Evolutionary conservation across 2,329 filamentous ascomycete genomes (phyloP).

Genomic region (Fusarium redolens): DNA sequence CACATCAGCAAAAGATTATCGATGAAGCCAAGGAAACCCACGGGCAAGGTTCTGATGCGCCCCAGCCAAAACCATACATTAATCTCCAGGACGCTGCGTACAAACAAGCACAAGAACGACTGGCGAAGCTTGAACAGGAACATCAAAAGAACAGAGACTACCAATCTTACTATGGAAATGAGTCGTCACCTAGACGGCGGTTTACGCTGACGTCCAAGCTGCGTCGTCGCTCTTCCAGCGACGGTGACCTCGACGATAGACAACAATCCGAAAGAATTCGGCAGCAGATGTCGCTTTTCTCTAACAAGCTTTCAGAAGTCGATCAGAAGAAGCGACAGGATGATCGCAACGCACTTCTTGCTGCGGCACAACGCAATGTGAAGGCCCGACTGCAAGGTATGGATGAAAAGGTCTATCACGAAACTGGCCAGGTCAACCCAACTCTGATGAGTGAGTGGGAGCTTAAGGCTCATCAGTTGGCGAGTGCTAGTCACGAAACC

Average conservation of each 20-base stretch:
- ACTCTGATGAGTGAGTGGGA: conserved; percentile 82
- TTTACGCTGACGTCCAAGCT: conserved; percentile 66
- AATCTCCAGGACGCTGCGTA: conserved; percentile 89
- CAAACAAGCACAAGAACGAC: conserved; percentile 83
- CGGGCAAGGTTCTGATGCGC: conserved; percentile 46
- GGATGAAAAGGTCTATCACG: conserved; percentile 81
- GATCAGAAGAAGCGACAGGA: conserved; percentile 79
- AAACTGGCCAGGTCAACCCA: conserved; percentile 79
- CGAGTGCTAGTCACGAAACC: conserved; percentile 71
- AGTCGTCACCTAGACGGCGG: conserved; percentile 52
- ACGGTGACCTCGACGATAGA: conserved; percentile 72
- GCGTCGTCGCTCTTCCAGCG: conserved; percentile 74
- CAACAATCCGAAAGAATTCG: conserved; percentile 78
- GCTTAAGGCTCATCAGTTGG: conserved; percentile 76
- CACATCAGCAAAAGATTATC: conserved; percentile 71
- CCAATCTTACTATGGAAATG: conserved; percentile 80
- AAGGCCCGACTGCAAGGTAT: conserved; percentile 80
- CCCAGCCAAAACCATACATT: conserved; percentile 65
- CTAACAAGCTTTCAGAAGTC: conserved; percentile 72
- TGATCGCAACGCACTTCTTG: conserved; percentile 80
- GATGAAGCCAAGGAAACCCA: conserved; percentile 61
- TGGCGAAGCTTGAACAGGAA: conserved; percentile 83
- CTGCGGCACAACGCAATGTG: conserved; percentile 88
- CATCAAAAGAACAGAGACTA: conserved; percentile 71
- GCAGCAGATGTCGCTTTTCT: conserved; percentile 83